A percentile compares a stretch with the other conserved stretches of the same genome.
phyloP scores from a whole-genome alignment of 1,284 basidiomycete genomes.

The Leccinum cinnamomeum region DNA sequence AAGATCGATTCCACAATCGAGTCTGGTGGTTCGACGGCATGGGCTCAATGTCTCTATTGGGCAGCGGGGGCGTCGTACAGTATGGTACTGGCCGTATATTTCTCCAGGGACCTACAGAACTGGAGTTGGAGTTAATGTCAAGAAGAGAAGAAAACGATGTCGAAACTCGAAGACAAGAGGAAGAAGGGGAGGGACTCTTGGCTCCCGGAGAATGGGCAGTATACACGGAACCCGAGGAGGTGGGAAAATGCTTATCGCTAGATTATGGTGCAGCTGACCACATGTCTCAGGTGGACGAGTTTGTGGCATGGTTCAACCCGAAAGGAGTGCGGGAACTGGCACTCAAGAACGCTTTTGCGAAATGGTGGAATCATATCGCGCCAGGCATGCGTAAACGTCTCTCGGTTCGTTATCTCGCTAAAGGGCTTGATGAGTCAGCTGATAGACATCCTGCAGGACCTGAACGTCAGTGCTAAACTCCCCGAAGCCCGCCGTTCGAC shows the following conservation, averaged over 20 bases:
- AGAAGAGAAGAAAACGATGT: conserved; percentile 62
- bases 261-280: conserved; percentile 16
- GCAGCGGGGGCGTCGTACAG: conserved; percentile 69
- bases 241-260: conserved; percentile 33
- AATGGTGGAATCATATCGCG: conserved; percentile 85
- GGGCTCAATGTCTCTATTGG: conserved; percentile 78
- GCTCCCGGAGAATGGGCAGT: conserved; percentile 84
- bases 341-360: conserved; percentile 75
- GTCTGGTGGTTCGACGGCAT: conserved; percentile 99
- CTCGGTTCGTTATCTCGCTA: conserved; percentile 49
- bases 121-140: conserved; percentile 68
- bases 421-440: conserved; percentile 2
- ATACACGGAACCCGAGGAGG: conserved; percentile 86
- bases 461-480: conserved; percentile 61
- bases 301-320: conserved; percentile 86
- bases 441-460: conserved; percentile 48
- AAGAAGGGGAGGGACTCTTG: conserved; percentile 79
- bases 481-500: conserved; percentile 78
- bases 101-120: conserved; percentile 83
- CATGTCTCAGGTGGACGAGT: conserved; percentile 67
- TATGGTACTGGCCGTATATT: conserved; percentile 91
- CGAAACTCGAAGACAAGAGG: conserved; percentile 59
- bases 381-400: conserved; percentile 77
- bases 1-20: conserved; percentile 91
- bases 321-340: conserved; percentile 88